Evolutionary conservation across 2,329 filamentous ascomycete species (phyloP).

Genomic region (Paecilomyces variotii): DNA sequence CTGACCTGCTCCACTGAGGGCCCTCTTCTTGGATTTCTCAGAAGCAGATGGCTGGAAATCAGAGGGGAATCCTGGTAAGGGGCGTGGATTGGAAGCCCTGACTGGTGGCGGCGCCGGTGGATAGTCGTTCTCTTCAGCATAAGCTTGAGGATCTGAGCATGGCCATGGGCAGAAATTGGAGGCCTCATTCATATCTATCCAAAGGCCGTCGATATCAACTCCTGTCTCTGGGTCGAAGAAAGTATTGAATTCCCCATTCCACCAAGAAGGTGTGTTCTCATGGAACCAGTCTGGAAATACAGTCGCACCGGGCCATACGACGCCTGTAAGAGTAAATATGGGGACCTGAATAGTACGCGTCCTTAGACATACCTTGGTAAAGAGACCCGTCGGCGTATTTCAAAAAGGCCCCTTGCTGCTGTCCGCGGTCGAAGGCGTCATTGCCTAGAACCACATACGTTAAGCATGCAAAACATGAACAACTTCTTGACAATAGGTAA

Average conservation of each 20-base stretch:
- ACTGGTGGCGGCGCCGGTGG: constrained; percentile 57
- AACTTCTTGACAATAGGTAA: neutral
- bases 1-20: constrained; percentile 18
- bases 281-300: constrained; percentile 74
- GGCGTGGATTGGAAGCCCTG: constrained; percentile 50
- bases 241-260: constrained; percentile 57
- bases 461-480: neutral
- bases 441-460: constrained; percentile 30
- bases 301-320: constrained; percentile 69
- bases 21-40: constrained; percentile 2
- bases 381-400: constrained; percentile 47
- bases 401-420: constrained; percentile 49
- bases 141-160: constrained; percentile 47
- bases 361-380: constrained; percentile 34
- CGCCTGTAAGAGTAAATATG: constrained; percentile 35
- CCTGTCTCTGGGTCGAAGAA: constrained; percentile 60
- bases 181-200: constrained; percentile 64
- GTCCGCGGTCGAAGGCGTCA: constrained; percentile 52
- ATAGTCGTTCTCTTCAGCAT: constrained; percentile 35
- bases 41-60: constrained; percentile 53
- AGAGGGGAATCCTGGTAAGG: constrained; percentile 60
- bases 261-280: constrained; percentile 56
- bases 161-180: constrained; percentile 48
- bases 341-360: neutral
- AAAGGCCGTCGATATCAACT: constrained; percentile 68